Evolutionary conservation across 176 grass and related monocot species (phyloP).

Genomic region (Zea luxurians): DNA sequence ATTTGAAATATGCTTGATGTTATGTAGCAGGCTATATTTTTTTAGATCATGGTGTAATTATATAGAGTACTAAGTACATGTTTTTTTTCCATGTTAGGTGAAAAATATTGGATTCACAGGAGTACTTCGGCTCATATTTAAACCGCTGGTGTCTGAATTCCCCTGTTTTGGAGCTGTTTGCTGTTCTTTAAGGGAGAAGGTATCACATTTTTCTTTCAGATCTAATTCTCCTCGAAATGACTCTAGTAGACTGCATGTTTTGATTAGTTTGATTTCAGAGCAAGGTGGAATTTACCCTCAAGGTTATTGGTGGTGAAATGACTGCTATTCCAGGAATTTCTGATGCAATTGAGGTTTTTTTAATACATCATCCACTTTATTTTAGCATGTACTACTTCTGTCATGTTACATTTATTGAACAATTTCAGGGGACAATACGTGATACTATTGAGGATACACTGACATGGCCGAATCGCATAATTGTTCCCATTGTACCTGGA

Average conservation of each 20-base stretch:
- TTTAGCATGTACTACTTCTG: constrained; percentile 23
- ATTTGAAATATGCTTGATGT: constrained; percentile 4
- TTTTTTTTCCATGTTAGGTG: constrained; percentile 52
- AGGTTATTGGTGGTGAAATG: constrained; percentile 90
- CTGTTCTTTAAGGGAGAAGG: constrained; percentile 96
- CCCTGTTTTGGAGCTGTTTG: constrained; percentile 92
- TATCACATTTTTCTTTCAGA: constrained; percentile 40
- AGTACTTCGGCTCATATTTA: constrained; percentile 81
- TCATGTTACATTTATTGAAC: constrained; percentile 28
- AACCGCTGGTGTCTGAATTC: constrained; percentile 68
- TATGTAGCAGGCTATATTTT: neutral
- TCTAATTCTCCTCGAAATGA: constrained; percentile 3
- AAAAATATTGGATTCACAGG: constrained; percentile 96
- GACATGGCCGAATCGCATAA: constrained; percentile 90
- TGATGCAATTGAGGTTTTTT: constrained; percentile 92
- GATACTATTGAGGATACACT: constrained; percentile 92
- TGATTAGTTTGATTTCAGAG: constrained; percentile 64
- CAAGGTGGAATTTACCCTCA: constrained; percentile 94
- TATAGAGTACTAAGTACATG: neutral
- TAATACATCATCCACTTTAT: constrained; percentile 26
- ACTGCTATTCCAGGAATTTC: constrained; percentile 99
- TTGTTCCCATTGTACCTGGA: constrained; percentile 91
- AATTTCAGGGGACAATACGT: constrained; percentile 72
- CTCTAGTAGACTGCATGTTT: constrained; percentile 31
- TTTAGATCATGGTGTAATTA: constrained; percentile 1